A percentile compares a stretch with the other conserved stretches of the same genome.
These are phyloP conservation scores for Aureobasidium lini DNA, from an alignment of 2,329 filamentous ascomycete species.

Conservation along the genomic window DNA sequence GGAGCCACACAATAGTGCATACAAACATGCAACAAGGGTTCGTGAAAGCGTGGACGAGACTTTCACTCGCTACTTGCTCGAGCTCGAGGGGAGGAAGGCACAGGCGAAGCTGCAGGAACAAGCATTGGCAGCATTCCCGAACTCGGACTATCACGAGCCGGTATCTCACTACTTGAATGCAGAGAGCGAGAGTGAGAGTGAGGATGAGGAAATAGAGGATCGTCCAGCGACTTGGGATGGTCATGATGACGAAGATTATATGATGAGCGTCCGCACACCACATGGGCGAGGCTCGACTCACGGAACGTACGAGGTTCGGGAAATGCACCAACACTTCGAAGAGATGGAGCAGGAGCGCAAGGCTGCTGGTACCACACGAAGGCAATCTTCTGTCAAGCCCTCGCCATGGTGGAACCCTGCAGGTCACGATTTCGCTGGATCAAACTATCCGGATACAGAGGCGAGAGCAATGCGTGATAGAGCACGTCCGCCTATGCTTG, in stretches of 20 bases:
- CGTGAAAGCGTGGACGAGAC: slow-evolving; percentile 66
- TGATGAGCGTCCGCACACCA: slow-evolving; percentile 20
- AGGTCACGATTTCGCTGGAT: slow-evolving; percentile 18
- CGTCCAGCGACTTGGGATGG: slow-evolving; percentile 32
- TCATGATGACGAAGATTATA: slow-evolving; percentile 32
- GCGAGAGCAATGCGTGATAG: slow-evolving; percentile 51
- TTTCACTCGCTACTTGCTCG: slow-evolving; percentile 68
- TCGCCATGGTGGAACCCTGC: slow-evolving; percentile 35
- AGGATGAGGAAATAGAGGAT: slow-evolving; percentile 28
- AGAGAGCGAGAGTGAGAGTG: slow-evolving; percentile 33
- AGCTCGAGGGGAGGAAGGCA: slow-evolving; percentile 70
- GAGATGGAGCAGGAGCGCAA: slow-evolving; percentile 48
- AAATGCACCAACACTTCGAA: slow-evolving; percentile 73
- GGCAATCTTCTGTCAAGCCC: slow-evolving; percentile 17
- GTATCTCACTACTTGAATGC: slow-evolving; percentile 66
- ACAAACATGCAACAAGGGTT: slow-evolving; percentile 48
- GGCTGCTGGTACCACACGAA: slow-evolving; percentile 30
- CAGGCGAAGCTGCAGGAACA: slow-evolving; percentile 72
- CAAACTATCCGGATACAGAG: slow-evolving; percentile 32
- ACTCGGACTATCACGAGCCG: slow-evolving; percentile 59
- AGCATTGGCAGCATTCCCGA: slow-evolving; percentile 69
- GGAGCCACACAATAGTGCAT: slow-evolving; percentile 28
- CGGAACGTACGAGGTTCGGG: slow-evolving; percentile 66
- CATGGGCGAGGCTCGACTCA: slow-evolving; percentile 54
- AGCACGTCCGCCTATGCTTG: slow-evolving; percentile 77